Conservation (phyloP, 2,329 filamentous ascomycete genomes). For the Microdochium trichocladiopsis region DNA sequence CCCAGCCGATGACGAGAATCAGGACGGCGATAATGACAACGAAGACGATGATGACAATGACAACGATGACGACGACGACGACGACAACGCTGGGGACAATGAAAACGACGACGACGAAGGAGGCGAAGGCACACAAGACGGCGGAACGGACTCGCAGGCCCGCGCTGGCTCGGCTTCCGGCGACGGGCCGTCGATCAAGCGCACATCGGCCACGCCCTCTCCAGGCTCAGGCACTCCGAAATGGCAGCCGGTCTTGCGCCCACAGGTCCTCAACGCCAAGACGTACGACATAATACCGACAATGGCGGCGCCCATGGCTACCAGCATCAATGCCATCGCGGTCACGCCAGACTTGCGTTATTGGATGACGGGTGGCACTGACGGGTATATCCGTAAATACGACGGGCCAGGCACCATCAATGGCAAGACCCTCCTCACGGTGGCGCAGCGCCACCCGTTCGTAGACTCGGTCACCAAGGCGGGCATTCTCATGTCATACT, state of each 20-base stretch:
- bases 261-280: constrained; percentile 70
- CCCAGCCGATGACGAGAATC: constrained; percentile 24
- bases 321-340: constrained; percentile 87
- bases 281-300: constrained; percentile 95
- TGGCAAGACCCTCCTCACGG: constrained; percentile 85
- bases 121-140: constrained; percentile 10
- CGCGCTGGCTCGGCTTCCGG: not conserved
- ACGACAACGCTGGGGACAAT: constrained; percentile 24
- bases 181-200: constrained; percentile 13
- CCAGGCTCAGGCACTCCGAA: constrained; percentile 21
- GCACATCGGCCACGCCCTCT: constrained; percentile 22
- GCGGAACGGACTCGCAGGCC: not conserved
- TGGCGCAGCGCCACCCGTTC: constrained; percentile 92
- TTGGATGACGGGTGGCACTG: constrained; percentile 88
- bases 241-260: constrained; percentile 57
- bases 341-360: constrained; percentile 91
- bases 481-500: constrained; percentile 90
- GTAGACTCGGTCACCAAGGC: constrained; percentile 97
- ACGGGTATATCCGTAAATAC: constrained; percentile 95
- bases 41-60: constrained; percentile 26
- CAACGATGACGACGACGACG: constrained; percentile 26
- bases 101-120: constrained; percentile 32
- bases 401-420: constrained; percentile 95
- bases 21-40: constrained; percentile 24
- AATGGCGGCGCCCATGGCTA: constrained; percentile 92